Conservation (phyloP, 2,329 filamentous ascomycete species). For the Mariannaea sp. region DNA sequence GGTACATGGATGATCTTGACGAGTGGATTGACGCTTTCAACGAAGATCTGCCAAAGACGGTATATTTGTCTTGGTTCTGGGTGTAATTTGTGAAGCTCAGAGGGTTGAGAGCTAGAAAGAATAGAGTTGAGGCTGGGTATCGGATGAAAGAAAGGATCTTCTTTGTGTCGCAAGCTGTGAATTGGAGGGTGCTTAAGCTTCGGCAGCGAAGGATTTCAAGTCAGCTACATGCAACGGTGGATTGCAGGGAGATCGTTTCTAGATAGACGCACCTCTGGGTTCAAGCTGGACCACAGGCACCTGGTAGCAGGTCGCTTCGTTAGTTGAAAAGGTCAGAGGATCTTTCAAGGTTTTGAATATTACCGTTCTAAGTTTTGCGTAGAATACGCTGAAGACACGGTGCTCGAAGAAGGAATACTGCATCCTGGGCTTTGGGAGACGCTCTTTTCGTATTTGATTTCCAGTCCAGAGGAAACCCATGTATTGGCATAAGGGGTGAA, state of each 20-base stretch:
- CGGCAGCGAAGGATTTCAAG: no score
- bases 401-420: no score
- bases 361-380: slow-evolving; percentile 11
- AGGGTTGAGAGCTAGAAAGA: no score
- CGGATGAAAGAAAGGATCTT: slow-evolving; percentile 27
- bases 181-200: slow-evolving; percentile 35
- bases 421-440: neutral
- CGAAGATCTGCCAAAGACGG: slow-evolving; percentile 41
- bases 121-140: neutral
- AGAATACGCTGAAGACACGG: neutral
- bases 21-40: slow-evolving; percentile 41
- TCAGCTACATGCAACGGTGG: no score
- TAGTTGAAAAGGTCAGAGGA: no score
- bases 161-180: slow-evolving; percentile 24
- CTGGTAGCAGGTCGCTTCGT: neutral
- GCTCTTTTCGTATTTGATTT: slow-evolving; percentile 2
- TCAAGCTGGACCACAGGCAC: slow-evolving; percentile 30
- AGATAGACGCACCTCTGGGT: slow-evolving; percentile 23
- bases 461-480: slow-evolving; percentile 33
- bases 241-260: no score
- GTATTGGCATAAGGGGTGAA: slow-evolving; percentile 27
- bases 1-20: slow-evolving; percentile 42
- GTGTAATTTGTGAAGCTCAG: slow-evolving; percentile 26
- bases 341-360: neutral
- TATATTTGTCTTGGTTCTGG: slow-evolving; percentile 40